Evolutionary conservation across 768 basidiomycete genomes (phyloP).

Genomic region (Suillus subaureus): DNA sequence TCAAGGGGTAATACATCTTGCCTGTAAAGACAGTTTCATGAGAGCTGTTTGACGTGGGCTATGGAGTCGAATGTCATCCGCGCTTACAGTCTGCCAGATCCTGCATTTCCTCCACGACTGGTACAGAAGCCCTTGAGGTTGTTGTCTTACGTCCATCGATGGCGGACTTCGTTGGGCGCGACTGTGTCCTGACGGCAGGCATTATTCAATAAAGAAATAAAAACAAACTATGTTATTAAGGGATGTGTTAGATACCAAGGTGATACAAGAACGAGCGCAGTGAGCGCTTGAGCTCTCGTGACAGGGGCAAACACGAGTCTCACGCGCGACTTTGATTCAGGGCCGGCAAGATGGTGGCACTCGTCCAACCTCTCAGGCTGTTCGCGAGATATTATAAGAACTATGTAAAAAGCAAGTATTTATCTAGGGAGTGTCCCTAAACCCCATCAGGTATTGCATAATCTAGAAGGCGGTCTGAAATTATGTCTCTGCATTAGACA

Average conservation of each 20-base stretch:
- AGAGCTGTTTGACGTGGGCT: no score
- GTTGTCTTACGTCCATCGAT: neutral
- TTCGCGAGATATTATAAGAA: neutral
- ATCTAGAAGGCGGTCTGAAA: neutral
- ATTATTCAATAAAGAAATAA: neutral
- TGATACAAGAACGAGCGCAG: no score
- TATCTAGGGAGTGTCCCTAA: no score
- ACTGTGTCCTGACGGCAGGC: conserved; percentile 7
- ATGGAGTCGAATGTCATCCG: neutral
- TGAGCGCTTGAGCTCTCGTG: neutral
- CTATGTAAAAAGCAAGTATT: neutral
- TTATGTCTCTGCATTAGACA: neutral
- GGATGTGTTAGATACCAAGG: neutral
- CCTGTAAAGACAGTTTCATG: conserved; percentile 8
- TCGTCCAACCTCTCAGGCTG: no score
- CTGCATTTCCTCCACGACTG: conserved; percentile 1
- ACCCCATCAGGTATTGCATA: neutral
- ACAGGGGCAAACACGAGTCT: neutral
- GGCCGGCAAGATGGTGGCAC: neutral
- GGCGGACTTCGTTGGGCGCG: neutral
- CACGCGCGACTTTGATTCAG: neutral
- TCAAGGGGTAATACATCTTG: conserved; percentile 17
- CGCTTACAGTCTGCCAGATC: conserved; percentile 11
- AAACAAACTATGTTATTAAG: no score
- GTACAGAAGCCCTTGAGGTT: neutral